A percentile compares a stretch with the other conserved stretches of the same genome.
Conservation (phyloP, 2,329 filamentous ascomycete species). For the Colletotrichum viniferum region DNA sequence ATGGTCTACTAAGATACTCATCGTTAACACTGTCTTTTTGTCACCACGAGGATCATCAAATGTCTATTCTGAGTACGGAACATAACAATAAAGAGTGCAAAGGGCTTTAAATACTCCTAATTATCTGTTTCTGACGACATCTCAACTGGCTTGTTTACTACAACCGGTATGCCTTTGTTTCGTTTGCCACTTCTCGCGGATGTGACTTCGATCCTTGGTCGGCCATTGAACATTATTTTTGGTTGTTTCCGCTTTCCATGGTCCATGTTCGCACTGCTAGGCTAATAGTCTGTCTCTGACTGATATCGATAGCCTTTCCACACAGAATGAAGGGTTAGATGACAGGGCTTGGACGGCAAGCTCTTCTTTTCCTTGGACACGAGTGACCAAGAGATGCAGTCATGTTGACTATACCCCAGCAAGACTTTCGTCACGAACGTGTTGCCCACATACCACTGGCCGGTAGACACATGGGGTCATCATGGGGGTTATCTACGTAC, state of each 20-base stretch:
- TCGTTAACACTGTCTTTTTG: not conserved
- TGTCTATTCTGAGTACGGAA: not conserved
- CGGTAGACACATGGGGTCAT: not conserved
- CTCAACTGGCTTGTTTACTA: not conserved
- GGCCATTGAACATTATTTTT: not conserved
- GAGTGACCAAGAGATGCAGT: not conserved
- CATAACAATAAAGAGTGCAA: accelerated
- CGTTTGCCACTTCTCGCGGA: not conserved
- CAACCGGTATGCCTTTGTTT: not conserved
- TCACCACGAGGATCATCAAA: not conserved
- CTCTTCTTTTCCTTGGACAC: not conserved
- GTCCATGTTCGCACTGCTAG: accelerated
- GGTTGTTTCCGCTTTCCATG: not conserved
- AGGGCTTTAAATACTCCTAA: accelerated
- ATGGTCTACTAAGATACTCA: not conserved
- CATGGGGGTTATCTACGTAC: not conserved
- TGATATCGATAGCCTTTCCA: not conserved
- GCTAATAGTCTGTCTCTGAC: not conserved
- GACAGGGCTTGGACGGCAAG: accelerated
- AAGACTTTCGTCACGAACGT: not conserved
- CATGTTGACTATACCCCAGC: not conserved
- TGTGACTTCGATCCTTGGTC: not conserved
- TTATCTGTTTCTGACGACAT: too few species aligned
- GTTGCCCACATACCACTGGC: accelerated
- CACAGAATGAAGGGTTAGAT: accelerated